Evolutionary conservation across 495 filamentous ascomycete genomes (phyloP).

Genomic region (Penicillium angulare): DNA sequence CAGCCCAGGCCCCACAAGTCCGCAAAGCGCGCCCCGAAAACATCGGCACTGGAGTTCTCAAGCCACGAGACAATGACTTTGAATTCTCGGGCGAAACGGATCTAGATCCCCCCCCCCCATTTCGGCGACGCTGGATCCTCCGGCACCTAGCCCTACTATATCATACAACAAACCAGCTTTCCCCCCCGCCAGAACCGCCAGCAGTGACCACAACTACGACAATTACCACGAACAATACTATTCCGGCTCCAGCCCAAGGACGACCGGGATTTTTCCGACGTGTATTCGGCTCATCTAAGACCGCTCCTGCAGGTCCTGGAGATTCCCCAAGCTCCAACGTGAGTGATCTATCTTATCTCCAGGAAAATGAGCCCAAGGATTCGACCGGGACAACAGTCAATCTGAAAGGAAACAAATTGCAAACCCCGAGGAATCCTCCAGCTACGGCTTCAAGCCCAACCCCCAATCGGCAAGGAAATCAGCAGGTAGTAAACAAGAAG

Average conservation of each 20-base stretch:
- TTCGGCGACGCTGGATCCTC: conserved; percentile 35
- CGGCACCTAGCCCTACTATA: conserved; percentile 54
- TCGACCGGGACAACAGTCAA: conserved; percentile 14
- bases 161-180: conserved; percentile 49
- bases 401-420: conserved; percentile 23
- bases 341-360: conserved; percentile 23
- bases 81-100: conserved; percentile 25
- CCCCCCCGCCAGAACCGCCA: conserved; percentile 30
- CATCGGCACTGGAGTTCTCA: conserved; percentile 37
- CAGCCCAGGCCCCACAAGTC: conserved; percentile 50
- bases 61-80: conserved; percentile 28
- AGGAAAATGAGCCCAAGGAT: conserved; percentile 30
- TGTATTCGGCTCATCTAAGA: conserved; percentile 69
- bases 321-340: conserved; percentile 18
- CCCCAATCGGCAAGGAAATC: conserved; percentile 38
- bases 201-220: conserved; percentile 16
- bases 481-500: conserved; percentile 77
- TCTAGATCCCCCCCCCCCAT: conserved; percentile 33
- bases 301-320: conserved; percentile 18
- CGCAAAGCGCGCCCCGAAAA: conserved; percentile 38
- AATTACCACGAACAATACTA: conserved; percentile 6
- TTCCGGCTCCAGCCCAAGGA: conserved; percentile 49
- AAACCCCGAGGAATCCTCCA: conserved; percentile 23
- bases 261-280: conserved; percentile 88
- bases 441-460: conserved; percentile 30